A percentile compares a stretch with the other conserved stretches of the same genome.
These are phyloP conservation scores for Hansenula lynferdii DNA, from an alignment of 1,139 yeast species.

Conservation along the genomic window DNA sequence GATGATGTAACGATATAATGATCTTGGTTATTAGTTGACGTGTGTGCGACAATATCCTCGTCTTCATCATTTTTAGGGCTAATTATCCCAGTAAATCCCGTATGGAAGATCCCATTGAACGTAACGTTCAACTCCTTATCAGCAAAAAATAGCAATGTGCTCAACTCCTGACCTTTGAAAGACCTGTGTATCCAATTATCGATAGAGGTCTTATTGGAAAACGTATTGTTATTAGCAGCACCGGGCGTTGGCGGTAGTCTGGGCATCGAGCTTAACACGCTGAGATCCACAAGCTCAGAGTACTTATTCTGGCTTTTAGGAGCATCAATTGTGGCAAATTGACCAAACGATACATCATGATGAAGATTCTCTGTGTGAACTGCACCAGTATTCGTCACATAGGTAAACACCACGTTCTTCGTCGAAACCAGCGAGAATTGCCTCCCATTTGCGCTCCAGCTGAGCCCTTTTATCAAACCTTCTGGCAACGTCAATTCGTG, in stretches of 20 bases:
- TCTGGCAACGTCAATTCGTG: conserved; percentile 32
- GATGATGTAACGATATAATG: conserved; percentile 19
- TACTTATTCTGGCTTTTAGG: conserved; percentile 1
- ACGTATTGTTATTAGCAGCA: conserved; percentile 14
- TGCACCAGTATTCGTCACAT: conserved; percentile 46
- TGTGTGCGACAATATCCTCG: conserved; percentile 18
- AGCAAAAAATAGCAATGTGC: conserved; percentile 27
- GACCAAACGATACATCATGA: conserved; percentile 5
- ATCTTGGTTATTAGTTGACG: conserved; percentile 5
- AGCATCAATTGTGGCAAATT: no score
- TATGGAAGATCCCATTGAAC: conserved; percentile 30
- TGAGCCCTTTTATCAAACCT: conserved; percentile 31
- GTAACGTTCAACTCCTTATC: conserved; percentile 23
- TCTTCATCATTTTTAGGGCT: conserved; percentile 9
- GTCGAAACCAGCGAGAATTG: conserved; percentile 41
- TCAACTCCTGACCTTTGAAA: conserved; percentile 25
- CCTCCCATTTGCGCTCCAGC: conserved; percentile 33
- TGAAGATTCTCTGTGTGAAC: conserved; percentile 24
- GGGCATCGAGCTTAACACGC: conserved; percentile 31
- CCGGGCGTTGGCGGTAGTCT: conserved; percentile 30
- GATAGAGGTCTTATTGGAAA: conserved; percentile 23
- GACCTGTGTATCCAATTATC: conserved; percentile 25
- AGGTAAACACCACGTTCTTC: conserved; percentile 41
- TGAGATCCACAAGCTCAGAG: conserved; percentile 10
- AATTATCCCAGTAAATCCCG: conserved; percentile 19